Percentiles rank a stretch among this genome's conserved stretches.
Evolutionary conservation across 768 basidiomycete species (phyloP).

Genomic region (Collybiopsis confluens): DNA sequence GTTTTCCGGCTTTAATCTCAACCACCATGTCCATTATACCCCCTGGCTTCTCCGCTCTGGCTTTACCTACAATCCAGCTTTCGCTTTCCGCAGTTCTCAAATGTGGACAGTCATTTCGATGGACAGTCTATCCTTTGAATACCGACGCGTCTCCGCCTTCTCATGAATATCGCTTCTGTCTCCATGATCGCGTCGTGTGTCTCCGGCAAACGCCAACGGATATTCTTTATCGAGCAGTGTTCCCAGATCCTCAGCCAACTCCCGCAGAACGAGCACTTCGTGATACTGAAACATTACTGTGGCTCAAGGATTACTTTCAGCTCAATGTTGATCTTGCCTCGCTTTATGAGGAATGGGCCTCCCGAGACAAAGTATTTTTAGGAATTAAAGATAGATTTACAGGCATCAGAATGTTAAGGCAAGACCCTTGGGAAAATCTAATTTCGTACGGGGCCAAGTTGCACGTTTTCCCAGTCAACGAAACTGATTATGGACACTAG

Average conservation of each 20-base stretch:
- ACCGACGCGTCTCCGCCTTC: conserved; percentile 18
- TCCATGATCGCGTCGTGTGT: conserved; percentile 81
- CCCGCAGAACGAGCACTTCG: conserved; percentile 28
- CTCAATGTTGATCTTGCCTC: conserved; percentile 66
- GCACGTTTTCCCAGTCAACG: not conserved
- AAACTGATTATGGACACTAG: conserved; percentile 31
- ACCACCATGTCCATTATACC: conserved; percentile 19
- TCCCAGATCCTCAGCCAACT: conserved; percentile 41
- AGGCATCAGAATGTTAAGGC: conserved; percentile 84
- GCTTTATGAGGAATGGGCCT: conserved; percentile 76
- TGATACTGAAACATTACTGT: conserved; percentile 64
- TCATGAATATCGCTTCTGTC: conserved; percentile 77
- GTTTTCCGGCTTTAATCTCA: conserved; percentile 26
- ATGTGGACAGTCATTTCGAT: conserved; percentile 85
- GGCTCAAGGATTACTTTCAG: conserved; percentile 88
- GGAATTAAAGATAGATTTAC: conserved; percentile 57
- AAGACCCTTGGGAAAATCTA: conserved; percentile 96
- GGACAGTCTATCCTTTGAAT: conserved; percentile 52
- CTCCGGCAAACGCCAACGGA: conserved; percentile 67
- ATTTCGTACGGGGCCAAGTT: conserved; percentile 64
- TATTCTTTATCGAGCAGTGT: conserved; percentile 69
- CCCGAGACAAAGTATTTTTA: conserved; percentile 71
- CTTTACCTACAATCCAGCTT: conserved; percentile 62
- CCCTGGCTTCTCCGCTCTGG: conserved; percentile 53
- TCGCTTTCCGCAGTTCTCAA: conserved; percentile 74